Percentiles rank a stretch among this genome's conserved stretches.
Evolutionary conservation across 2,329 filamentous ascomycete species (phyloP).

Genomic region (Colletotrichum tofieldiae): DNA sequence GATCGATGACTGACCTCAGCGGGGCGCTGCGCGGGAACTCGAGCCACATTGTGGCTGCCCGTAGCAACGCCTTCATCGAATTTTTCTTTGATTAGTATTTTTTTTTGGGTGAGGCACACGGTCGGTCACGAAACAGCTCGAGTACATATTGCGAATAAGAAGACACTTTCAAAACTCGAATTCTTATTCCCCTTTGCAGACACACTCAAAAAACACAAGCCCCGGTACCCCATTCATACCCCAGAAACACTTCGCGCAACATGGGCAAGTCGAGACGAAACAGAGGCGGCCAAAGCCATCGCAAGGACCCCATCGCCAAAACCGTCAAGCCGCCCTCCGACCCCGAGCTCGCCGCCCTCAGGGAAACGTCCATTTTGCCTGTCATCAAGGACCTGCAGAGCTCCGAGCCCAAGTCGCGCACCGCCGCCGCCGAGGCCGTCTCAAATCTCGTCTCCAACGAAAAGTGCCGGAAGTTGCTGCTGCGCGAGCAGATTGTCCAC

Average conservation of each 20-base stretch:
- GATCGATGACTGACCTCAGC: neutral
- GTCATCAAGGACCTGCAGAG: conserved; percentile 74
- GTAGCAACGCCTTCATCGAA: conserved; percentile 28
- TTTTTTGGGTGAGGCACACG: conserved; percentile 1
- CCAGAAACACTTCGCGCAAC: conserved; percentile 37
- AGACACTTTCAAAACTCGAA: neutral
- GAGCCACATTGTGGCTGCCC: conserved; percentile 42
- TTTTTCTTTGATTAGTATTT: conserved; percentile 9
- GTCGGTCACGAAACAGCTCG: conserved; percentile 26
- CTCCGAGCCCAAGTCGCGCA: conserved; percentile 71
- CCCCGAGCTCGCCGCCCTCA: conserved; percentile 74
- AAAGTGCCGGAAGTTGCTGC: conserved; percentile 75
- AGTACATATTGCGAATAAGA: neutral
- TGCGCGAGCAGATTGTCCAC: conserved; percentile 77
- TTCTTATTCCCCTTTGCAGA: neutral
- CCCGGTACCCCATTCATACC: neutral
- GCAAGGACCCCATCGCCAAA: conserved; percentile 71
- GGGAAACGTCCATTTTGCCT: conserved; percentile 75
- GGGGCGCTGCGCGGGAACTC: conserved; percentile 5
- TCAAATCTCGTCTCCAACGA: conserved; percentile 74
- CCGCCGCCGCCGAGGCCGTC: conserved; percentile 72
- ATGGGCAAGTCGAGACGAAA: conserved; percentile 76
- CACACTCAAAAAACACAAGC: neutral
- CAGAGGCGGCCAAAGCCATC: conserved; percentile 63
- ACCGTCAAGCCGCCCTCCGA: conserved; percentile 73